Conservation (phyloP, 345 rosid genomes). For the Raphanus sativus region DNA sequence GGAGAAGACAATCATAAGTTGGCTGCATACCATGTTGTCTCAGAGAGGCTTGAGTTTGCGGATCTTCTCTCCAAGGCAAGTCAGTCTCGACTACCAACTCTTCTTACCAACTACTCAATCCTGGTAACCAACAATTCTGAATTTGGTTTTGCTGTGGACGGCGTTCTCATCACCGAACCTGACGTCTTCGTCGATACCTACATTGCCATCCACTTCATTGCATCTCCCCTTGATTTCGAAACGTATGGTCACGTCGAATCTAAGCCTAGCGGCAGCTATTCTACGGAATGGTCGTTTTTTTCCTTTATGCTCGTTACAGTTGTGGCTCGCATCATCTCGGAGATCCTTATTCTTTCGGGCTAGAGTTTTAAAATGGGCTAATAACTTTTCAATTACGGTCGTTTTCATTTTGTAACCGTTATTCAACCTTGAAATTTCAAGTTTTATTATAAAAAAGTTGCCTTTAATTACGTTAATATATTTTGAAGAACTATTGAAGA, state of each 20-base stretch:
- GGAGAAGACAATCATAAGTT: not conserved
- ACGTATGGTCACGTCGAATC: not conserved
- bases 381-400: not conserved
- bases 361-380: not conserved
- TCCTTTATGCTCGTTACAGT: not conserved
- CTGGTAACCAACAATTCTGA: not conserved
- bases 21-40: conserved; percentile 2
- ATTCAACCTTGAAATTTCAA: not conserved
- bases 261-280: not conserved
- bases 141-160: not conserved
- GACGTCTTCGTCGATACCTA: not conserved
- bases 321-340: not conserved
- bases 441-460: not conserved
- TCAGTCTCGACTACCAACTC: not conserved
- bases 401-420: not conserved
- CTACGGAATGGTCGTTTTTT: not conserved
- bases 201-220: not conserved
- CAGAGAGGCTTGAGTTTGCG: not conserved
- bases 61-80: conserved; percentile 8
- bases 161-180: not conserved
- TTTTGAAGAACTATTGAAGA: not conserved
- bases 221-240: not conserved
- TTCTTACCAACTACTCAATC: not conserved
- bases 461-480: not conserved
- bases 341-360: not conserved